Evolutionary conservation across 495 filamentous ascomycete species (phyloP).

Genomic region (Hypoxylon lienhwacheense): DNA sequence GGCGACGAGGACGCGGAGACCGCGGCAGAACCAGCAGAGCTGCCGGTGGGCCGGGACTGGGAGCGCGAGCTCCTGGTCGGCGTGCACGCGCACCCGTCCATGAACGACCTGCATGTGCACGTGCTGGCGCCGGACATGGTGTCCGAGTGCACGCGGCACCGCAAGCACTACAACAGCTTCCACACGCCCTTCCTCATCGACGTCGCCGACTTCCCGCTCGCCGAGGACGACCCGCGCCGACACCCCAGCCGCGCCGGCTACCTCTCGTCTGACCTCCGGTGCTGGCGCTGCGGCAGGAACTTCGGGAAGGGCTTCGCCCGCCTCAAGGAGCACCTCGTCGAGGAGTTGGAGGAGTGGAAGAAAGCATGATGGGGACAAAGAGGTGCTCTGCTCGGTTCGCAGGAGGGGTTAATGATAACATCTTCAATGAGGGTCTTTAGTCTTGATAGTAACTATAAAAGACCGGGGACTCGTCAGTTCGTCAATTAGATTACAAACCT

Average conservation of each 20-base stretch:
- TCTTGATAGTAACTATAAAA: too few species aligned
- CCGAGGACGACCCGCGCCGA: conserved; percentile 59
- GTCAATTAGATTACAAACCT: too few species aligned
- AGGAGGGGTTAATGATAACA: background rate
- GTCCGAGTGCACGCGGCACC: conserved; percentile 69
- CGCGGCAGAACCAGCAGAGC: conserved; percentile 44
- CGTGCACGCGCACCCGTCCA: conserved; percentile 83
- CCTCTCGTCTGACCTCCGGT: conserved; percentile 64
- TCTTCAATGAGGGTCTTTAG: background rate
- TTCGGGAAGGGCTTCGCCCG: conserved; percentile 72
- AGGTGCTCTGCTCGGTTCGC: background rate
- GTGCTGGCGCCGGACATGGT: conserved; percentile 74
- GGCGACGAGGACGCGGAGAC: conserved; percentile 55
- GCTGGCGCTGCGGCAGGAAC: conserved; percentile 80
- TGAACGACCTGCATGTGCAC: conserved; percentile 93
- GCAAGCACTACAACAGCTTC: conserved; percentile 93
- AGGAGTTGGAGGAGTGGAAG: conserved; percentile 84
- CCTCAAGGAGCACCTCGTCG: conserved; percentile 77
- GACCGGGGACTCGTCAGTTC: too few species aligned
- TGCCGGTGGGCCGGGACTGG: conserved; percentile 79
- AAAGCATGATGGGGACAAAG: conserved; percentile 49
- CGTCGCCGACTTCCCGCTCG: conserved; percentile 80
- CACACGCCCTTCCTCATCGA: conserved; percentile 82
- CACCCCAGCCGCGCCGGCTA: conserved; percentile 58
- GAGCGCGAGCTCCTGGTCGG: conserved; percentile 72